A percentile compares a stretch with the other conserved stretches of the same genome.
Conservation (phyloP, 495 filamentous ascomycete species). For the Annulohypoxylon moriforme region DNA sequence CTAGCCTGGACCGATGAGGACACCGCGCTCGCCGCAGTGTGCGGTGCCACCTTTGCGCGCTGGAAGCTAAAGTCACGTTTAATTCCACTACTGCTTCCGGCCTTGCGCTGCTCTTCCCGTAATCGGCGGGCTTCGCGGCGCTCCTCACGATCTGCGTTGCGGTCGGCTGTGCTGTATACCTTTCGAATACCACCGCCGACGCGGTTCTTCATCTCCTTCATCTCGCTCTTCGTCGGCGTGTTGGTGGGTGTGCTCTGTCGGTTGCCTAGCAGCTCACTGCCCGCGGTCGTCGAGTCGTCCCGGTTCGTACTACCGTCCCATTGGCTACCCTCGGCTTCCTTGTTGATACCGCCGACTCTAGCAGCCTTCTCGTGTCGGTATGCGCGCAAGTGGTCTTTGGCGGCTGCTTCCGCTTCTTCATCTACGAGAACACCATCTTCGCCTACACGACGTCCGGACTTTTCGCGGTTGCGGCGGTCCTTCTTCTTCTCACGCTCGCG, state of each 20-base stretch:
- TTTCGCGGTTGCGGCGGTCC: conserved; percentile 56
- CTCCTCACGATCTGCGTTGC: conserved; percentile 54
- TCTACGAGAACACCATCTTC: conserved; percentile 61
- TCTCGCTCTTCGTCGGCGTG: conserved; percentile 62
- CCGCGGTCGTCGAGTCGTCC: conserved; percentile 61
- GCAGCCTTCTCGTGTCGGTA: conserved; percentile 89
- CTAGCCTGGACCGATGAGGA: conserved; percentile 31
- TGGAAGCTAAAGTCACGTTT: conserved; percentile 63
- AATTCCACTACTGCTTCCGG: conserved; percentile 29
- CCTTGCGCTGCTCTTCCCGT: conserved; percentile 52
- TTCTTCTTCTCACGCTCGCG: conserved; percentile 59
- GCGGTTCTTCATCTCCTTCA: conserved; percentile 19
- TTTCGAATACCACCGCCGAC: conserved; percentile 62
- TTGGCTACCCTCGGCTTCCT: conserved; percentile 75
- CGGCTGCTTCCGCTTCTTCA: conserved; percentile 74
- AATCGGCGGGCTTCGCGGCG: conserved; percentile 61
- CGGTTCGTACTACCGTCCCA: conserved; percentile 72
- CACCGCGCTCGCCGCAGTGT: conserved; percentile 9
- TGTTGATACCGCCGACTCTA: conserved; percentile 86
- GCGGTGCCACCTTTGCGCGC: conserved; percentile 43
- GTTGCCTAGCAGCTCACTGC: conserved; percentile 62
- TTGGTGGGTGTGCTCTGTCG: conserved; percentile 64
- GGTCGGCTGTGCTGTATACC: conserved; percentile 65
- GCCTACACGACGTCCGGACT: conserved; percentile 56
- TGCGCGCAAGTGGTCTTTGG: conserved; percentile 67